A percentile compares a stretch with the other conserved stretches of the same genome.
phyloP scores from a whole-genome alignment of 768 basidiomycete genomes.

The Kondoa malvinella region DNA sequence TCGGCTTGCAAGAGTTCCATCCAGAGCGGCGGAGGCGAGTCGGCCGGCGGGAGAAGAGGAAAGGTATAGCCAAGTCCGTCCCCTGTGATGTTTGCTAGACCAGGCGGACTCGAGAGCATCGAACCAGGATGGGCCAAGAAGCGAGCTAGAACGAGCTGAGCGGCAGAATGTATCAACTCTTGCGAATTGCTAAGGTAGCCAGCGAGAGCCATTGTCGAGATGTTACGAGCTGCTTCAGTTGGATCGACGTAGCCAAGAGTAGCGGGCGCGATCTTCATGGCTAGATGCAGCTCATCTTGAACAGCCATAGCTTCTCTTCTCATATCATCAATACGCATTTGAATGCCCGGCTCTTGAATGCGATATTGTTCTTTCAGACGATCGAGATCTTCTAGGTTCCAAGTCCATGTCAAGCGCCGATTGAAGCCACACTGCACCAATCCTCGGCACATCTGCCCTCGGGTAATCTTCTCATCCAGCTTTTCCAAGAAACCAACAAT shows the following conservation, averaged over 20 bases:
- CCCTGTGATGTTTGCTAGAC: background rate
- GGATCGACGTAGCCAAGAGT: background rate
- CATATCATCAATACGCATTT: background rate
- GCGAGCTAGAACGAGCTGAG: constrained; percentile 20
- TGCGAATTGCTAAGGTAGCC: constrained; percentile 23
- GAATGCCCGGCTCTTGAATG: background rate
- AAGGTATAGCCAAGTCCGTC: constrained; percentile 12
- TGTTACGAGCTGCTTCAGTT: constrained; percentile 17
- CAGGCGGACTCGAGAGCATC: background rate
- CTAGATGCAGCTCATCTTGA: background rate
- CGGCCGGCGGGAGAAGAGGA: background rate
- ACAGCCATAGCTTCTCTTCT: background rate
- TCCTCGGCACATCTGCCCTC: constrained; percentile 14
- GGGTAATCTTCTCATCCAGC: constrained; percentile 24
- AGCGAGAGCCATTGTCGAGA: constrained; percentile 22
- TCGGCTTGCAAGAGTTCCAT: background rate
- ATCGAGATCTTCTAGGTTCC: constrained; percentile 19
- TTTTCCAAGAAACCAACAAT: constrained; percentile 26
- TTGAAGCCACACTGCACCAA: constrained; percentile 20
- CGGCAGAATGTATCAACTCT: constrained; percentile 13
- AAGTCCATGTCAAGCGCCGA: constrained; percentile 21
- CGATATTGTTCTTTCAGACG: background rate
- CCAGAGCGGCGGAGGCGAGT: background rate
- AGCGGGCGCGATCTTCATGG: background rate
- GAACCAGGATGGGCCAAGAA: constrained; percentile 13